These are phyloP conservation scores for Fusarium sambucinum DNA, from an alignment of 2,329 filamentous ascomycete species.

Conservation along the genomic window DNA sequence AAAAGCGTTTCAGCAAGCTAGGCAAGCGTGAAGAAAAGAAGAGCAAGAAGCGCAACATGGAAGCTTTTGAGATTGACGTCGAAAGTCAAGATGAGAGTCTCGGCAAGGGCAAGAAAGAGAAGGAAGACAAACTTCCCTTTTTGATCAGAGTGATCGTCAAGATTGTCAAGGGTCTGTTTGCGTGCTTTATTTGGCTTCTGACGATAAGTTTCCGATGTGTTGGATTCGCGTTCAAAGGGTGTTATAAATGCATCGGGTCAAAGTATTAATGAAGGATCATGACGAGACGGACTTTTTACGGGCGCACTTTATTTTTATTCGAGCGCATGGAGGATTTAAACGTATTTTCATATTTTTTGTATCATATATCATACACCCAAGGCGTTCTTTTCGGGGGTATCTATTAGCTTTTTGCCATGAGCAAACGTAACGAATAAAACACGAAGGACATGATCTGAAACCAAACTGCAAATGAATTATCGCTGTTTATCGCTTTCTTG, in stretches of 20 bases:
- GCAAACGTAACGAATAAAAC: slow-evolving; percentile 40
- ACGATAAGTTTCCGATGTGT: slow-evolving; percentile 68
- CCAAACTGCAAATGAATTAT: slow-evolving; percentile 13
- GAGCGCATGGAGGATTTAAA: slow-evolving; percentile 5
- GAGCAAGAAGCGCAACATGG: slow-evolving; percentile 57
- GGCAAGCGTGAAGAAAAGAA: slow-evolving; percentile 50
- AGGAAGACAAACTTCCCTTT: slow-evolving; percentile 64
- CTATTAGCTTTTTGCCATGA: slow-evolving; percentile 42
- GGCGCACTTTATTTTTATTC: slow-evolving; percentile 2
- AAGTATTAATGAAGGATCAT: slow-evolving; percentile 52
- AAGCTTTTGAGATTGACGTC: slow-evolving; percentile 71
- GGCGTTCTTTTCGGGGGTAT: slow-evolving; percentile 47
- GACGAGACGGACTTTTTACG: slow-evolving; percentile 16
- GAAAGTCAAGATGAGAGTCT: slow-evolving; percentile 69
- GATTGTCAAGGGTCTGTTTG: slow-evolving; percentile 65
- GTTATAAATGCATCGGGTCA: slow-evolving; percentile 64
- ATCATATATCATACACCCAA: slow-evolving; percentile 47
- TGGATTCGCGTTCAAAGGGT: slow-evolving; percentile 61
- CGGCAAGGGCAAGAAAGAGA: slow-evolving; percentile 54
- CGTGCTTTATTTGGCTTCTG: slow-evolving; percentile 69
- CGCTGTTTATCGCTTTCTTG: slow-evolving; percentile 67
- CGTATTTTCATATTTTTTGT: slow-evolving; percentile 33
- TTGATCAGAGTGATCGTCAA: slow-evolving; percentile 63
- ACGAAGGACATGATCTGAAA: slow-evolving; percentile 30
- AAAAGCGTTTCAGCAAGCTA: slow-evolving; percentile 49